Evolutionary conservation across 2,329 filamentous ascomycete genomes (phyloP), one percentile per base, ranked within the genome.

Genomic region (Fusarium oligoseptatum): DNA sequence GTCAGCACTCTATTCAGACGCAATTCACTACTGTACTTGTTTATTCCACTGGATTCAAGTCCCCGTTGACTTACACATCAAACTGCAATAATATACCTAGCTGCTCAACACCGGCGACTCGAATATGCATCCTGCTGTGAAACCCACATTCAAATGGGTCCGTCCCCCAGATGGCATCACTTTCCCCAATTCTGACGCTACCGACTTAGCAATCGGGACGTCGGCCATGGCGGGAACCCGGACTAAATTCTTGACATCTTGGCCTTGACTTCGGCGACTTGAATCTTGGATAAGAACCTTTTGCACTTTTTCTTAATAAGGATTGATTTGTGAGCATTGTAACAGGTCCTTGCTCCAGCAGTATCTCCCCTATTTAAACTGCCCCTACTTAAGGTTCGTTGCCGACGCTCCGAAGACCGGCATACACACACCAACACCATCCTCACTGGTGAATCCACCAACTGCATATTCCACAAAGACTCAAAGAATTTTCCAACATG

Each of bases 401-500:
- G 22, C 48, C 56, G 34, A 39, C 27, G 41, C 50, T 73, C 72
- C 67, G 70, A 74, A 48, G 64, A 73, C 43, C 70, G 70, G 64
- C 60, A 55, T 37, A 20, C 39, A 58, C 56, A 58, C 56, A 20
- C 4, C 27, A 64, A 29, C 22, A 36, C 3, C 39, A 57, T 56
- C 36, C 2, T 20, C 45, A 17, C 41, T 27, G n/a, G 36, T 39
- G 17, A 43, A 43, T 29, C 22, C 27, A 61, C 7, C 41, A 41
- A 34, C 43, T 29, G 6, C 48, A 20, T 34, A 55, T 55, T 55
- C 7, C 22, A 34, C 24, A 24, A 20, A 41, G 32, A 3, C 1
- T 4, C 43, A 9, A n/a, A n/a, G 3, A 11, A 14, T 20, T 27
- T 17, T 60, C 58, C 17, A 43, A 76, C 63, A 80, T 84, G 70